Conservation (phyloP, 371 early-diverging fungal species). For the Mucor racemosus region DNA sequence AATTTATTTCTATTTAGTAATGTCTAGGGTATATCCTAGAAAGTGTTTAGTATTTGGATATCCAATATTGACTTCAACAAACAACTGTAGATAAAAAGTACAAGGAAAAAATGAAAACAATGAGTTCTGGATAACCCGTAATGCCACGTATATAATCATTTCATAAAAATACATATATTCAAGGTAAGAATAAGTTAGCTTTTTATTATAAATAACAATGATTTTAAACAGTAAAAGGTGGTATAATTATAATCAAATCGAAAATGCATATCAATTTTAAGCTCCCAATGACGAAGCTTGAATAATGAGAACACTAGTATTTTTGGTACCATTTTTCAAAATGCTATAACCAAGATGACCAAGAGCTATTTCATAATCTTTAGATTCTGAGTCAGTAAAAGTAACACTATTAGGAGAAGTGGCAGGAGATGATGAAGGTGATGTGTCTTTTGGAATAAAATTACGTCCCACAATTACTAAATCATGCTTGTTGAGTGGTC, state of each 20-base stretch:
- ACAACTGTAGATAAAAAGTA: too few relatives aligned
- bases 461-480: conserved; percentile 14
- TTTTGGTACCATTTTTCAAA: conserved; percentile 8
- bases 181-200: too few relatives aligned
- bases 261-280: neutral
- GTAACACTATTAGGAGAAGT: neutral
- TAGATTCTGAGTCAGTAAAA: neutral
- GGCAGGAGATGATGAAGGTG: neutral
- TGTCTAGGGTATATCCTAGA: too few relatives aligned
- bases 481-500: conserved; percentile 22
- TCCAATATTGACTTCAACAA: too few relatives aligned
- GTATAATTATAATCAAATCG: neutral
- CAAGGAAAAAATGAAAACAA: too few relatives aligned
- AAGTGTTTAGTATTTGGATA: too few relatives aligned
- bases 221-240: neutral
- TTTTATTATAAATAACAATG: too few relatives aligned
- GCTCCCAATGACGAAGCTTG: conserved; percentile 1
- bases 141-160: too few relatives aligned
- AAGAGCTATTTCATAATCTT: conserved; percentile 14
- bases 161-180: too few relatives aligned
- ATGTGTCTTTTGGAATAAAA: neutral
- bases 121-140: too few relatives aligned
- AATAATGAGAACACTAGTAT: conserved; percentile 15
- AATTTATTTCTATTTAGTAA: too few relatives aligned
- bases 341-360: conserved; percentile 10